Conservation (phyloP, 2,329 filamentous ascomycete genomes). For the Xylaria multiplex region DNA sequence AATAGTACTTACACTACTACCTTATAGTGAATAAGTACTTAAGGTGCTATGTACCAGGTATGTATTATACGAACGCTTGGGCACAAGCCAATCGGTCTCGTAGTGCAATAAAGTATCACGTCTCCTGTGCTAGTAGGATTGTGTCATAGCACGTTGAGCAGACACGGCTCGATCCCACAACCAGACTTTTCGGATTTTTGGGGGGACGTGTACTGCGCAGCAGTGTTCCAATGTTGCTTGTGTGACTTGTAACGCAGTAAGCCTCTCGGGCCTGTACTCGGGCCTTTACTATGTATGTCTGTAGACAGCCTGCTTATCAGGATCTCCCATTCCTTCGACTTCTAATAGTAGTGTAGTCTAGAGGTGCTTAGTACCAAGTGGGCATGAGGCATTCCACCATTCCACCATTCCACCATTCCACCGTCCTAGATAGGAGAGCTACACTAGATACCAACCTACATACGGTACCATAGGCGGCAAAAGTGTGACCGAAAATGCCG, state of each 20-base stretch:
- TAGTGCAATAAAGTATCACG: not conserved
- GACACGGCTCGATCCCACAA: constrained; percentile 15
- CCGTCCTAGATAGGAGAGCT: not conserved
- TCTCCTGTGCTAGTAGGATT: constrained; percentile 8
- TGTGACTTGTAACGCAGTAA: constrained; percentile 33
- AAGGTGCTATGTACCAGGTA: too few species aligned
- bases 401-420: not conserved
- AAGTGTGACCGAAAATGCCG: constrained; percentile 24
- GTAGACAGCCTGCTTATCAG: constrained; percentile 30
- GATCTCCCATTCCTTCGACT: constrained; percentile 20
- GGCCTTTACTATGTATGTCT: not conserved
- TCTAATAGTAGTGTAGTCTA: not conserved
- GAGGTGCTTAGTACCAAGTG: constrained; percentile 15
- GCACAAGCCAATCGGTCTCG: not conserved
- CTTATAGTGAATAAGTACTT: too few species aligned
- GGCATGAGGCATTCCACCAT: not conserved
- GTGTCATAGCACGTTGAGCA: constrained; percentile 4
- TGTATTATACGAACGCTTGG: constrained; percentile 3
- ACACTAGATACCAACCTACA: not conserved
- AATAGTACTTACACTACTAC: not conserved
- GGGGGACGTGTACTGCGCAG: not conserved
- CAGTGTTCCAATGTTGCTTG: not conserved
- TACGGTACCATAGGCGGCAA: not conserved
- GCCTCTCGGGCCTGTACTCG: constrained; percentile 31
- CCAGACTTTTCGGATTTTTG: not conserved